Base-by-base conservation (phyloP, 2,329 filamentous ascomycete genomes). In the Alternaria conjuncta region DNA sequence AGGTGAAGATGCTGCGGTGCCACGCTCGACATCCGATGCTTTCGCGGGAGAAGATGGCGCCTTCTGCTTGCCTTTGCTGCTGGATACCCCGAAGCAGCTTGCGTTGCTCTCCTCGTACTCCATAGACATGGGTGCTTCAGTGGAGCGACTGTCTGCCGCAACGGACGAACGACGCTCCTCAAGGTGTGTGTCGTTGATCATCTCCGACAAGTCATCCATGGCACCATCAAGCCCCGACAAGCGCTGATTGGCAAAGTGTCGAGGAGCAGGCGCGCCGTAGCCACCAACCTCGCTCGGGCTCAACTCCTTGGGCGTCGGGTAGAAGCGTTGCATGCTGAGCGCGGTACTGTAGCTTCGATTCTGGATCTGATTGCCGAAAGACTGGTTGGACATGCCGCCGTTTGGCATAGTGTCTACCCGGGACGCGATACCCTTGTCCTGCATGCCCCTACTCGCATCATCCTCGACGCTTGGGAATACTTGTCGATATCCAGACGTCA, bases 221-320 rank as follows among this genome's bases (percentile, higher is more conserved):
- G 79, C 76, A 32, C 79, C 79, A 60, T 81, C 79, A 53, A 79
- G 68, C 21, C 76, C 76, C 65, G 75, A 77, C 47, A 78, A 61
- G 54, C 71, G 71, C 56, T 75, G 66, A 54, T 72, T 67, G 64
- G 71, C 67, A 61, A 70, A 68, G 25, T 67, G 64, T 55, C 74
- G 71, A 60, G 61, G 51, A 44, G 63, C 46, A 30, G 62, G 44
- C 12, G 64, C 50, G 36, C 28, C 44, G 25, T 68, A 59, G 54
- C 45, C 65, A 55, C 49, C 47, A 25, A 63, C 36, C 5, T 57
- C 55, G 18, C 61, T 61, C 5, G 63, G 54, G n/a, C 61, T 62
- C 32, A 70, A 56, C 58, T 77, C 74, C 46, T 76, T 73, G n/a
- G 66, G 49, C 8, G 60, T 64, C 6, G 66, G 66, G 60, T 73